Conservation (phyloP, 1,284 basidiomycete species). For the Leccinum solheimii region DNA sequence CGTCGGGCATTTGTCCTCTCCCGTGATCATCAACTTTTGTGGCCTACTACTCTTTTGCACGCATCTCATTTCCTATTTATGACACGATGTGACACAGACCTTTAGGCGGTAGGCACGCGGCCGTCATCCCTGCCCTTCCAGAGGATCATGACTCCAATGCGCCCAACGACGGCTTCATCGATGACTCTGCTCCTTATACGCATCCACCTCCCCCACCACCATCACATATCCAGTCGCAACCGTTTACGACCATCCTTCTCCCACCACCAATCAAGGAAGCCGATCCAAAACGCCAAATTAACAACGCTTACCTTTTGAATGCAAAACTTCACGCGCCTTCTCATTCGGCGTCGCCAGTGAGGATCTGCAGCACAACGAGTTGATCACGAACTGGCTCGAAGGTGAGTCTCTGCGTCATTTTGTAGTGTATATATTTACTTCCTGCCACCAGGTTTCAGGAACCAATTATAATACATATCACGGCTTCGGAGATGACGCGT, state of each 20-base stretch:
- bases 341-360: constrained; percentile 21
- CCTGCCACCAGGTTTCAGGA: no score
- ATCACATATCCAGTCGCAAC: constrained; percentile 25
- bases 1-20: constrained; percentile 7
- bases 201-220: constrained; percentile 20
- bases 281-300: constrained; percentile 24
- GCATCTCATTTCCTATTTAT: constrained; percentile 33
- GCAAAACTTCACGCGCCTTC: constrained; percentile 14
- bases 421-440: no score
- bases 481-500: no score
- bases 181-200: constrained; percentile 27
- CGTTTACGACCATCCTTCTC: constrained; percentile 24
- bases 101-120: constrained; percentile 73
- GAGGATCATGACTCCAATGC: constrained; percentile 61
- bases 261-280: constrained; percentile 26
- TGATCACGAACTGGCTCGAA: no score
- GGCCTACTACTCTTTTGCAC: constrained; percentile 24
- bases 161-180: constrained; percentile 36
- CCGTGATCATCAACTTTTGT: constrained; percentile 16
- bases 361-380: no score
- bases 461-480: no score
- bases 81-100: constrained; percentile 49
- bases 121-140: constrained; percentile 72
- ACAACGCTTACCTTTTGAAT: constrained; percentile 11
- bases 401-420: no score